A percentile compares a stretch with the other conserved stretches of the same genome.
Conservation (phyloP, 75 land plant species). For the Picea sitchensis region DNA sequence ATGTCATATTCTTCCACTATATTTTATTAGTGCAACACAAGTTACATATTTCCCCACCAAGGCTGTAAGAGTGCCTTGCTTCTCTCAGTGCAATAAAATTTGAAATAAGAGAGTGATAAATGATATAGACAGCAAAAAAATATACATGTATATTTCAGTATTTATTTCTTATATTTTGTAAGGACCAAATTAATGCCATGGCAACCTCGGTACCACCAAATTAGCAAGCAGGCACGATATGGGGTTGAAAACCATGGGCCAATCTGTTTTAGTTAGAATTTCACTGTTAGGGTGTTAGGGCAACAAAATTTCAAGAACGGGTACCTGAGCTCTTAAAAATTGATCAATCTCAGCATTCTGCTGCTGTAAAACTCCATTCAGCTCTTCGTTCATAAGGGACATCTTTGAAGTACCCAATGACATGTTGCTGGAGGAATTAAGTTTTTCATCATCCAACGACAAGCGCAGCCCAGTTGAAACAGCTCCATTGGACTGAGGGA, state of each 20-base stretch:
- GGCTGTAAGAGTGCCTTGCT: too few relatives aligned
- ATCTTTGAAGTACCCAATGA: conserved; percentile 29
- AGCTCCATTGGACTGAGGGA: conserved; percentile 22
- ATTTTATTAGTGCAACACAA: too few relatives aligned
- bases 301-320: not conserved
- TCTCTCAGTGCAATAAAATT: too few relatives aligned
- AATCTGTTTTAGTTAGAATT: not conserved
- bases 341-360: conserved; percentile 73
- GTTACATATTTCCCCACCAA: too few relatives aligned
- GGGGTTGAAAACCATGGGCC: not conserved
- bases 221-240: not conserved
- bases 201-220: not conserved
- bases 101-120: too few relatives aligned
- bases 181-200: not conserved
- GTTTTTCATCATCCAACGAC: conserved; percentile 57
- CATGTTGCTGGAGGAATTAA: conserved; percentile 23
- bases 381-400: conserved; percentile 37
- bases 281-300: not conserved
- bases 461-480: conserved; percentile 87
- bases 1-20: too few relatives aligned
- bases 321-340: conserved; percentile 61
- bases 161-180: too few relatives aligned
- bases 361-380: conserved; percentile 46
- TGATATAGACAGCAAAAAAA: too few relatives aligned
- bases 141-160: too few relatives aligned